Evolutionary conservation across 2,329 filamentous ascomycete species (phyloP).

Genomic region (Alternaria metachromatica): DNA sequence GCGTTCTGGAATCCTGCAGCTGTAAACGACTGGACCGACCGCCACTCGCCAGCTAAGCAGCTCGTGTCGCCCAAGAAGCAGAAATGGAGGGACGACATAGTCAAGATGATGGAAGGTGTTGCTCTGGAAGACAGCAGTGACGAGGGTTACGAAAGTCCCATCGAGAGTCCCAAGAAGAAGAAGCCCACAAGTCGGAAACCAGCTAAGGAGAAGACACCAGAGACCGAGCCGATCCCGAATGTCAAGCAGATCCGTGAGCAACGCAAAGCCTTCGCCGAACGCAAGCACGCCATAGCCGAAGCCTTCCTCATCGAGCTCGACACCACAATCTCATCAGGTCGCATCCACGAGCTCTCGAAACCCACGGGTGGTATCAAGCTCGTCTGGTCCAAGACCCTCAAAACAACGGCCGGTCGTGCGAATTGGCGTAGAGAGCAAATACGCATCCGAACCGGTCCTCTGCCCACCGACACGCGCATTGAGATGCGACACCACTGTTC

Average conservation of each 20-base stretch:
- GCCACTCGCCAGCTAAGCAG: conserved; percentile 44
- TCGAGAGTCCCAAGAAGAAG: conserved; percentile 33
- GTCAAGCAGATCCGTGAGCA: conserved; percentile 36
- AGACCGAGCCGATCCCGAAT: conserved; percentile 10
- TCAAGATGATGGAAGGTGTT: conserved; percentile 35
- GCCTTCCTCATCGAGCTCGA: conserved; percentile 75
- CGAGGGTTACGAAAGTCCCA: conserved; percentile 27
- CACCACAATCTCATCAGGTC: conserved; percentile 64
- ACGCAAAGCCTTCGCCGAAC: conserved; percentile 65
- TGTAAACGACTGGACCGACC: conserved; percentile 48
- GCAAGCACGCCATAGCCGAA: conserved; percentile 68
- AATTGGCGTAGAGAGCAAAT: conserved; percentile 58
- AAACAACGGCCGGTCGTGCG: conserved; percentile 73
- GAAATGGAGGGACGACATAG: conserved; percentile 40
- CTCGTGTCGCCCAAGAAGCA: conserved; percentile 46
- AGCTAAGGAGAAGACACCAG: conserved; percentile 11
- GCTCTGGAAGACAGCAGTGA: conserved; percentile 34
- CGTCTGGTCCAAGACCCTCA: conserved; percentile 78
- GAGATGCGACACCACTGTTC: conserved; percentile 67
- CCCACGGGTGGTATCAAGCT: conserved; percentile 74
- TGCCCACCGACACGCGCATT: conserved; percentile 28
- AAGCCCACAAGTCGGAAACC: conserved; percentile 14
- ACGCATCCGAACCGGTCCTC: conserved; percentile 39
- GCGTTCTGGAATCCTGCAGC: conserved; percentile 48
- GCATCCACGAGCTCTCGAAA: conserved; percentile 64